A percentile compares a stretch with the other conserved stretches of the same genome.
Evolutionary conservation across 805 yeast species (phyloP).

Genomic region (Candida endomychidarum): DNA sequence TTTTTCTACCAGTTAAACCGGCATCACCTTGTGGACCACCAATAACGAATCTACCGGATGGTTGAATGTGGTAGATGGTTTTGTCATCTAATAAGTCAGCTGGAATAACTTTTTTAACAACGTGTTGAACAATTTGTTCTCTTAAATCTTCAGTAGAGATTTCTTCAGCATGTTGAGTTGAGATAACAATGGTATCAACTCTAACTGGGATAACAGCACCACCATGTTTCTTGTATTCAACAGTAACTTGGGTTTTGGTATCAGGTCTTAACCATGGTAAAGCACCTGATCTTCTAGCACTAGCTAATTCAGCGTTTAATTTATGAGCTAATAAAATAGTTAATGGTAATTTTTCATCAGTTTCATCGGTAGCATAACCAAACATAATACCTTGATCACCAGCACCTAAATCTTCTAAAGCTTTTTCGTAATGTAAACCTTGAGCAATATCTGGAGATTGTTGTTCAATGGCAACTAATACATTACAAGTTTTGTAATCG

Average conservation of each 20-base stretch:
- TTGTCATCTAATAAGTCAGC: conserved; percentile 86
- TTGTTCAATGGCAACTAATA: conserved; percentile 97
- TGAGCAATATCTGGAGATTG: conserved; percentile 99
- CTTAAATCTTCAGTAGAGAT: conserved; percentile 93
- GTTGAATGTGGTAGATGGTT: conserved; percentile 97
- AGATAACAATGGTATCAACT: conserved; percentile 96
- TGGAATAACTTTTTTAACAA: conserved; percentile 91
- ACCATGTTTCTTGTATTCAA: conserved; percentile 89
- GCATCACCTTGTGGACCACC: conserved; percentile 99
- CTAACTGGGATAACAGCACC: conserved; percentile 96
- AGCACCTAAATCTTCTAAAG: conserved; percentile 96
- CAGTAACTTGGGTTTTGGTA: conserved; percentile 99
- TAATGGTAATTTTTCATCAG: conserved; percentile 95
- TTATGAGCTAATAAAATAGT: conserved; percentile 93
- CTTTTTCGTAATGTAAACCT: conserved; percentile 96
- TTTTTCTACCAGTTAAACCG: conserved; percentile 99
- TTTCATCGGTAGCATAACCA: conserved; percentile 99
- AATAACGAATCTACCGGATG: conserved; percentile 98
- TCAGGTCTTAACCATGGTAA: conserved; percentile 98
- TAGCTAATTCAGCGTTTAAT: conserved; percentile 94
- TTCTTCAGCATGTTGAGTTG: conserved; percentile 97
- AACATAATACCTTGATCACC: conserved; percentile 99
- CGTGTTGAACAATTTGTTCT: conserved; percentile 69
- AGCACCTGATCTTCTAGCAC: conserved; percentile 94
- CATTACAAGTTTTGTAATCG: conserved; percentile 99